These are phyloP conservation scores for Eimeria necatrix DNA, from an alignment of 169 alveolate species.

Conservation along the genomic window DNA sequence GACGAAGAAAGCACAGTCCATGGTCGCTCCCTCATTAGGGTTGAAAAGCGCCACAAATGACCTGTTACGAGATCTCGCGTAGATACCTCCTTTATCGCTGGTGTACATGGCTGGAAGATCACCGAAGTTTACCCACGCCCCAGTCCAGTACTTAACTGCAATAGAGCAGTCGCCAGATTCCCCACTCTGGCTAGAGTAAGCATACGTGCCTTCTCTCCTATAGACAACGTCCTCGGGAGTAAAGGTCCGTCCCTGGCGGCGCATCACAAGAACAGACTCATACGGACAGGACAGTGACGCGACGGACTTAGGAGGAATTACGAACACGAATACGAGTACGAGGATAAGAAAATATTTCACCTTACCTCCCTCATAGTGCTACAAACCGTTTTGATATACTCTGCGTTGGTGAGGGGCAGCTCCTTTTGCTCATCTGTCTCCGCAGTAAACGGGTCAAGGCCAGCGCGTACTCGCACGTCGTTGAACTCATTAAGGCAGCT, in stretches of 20 bases:
- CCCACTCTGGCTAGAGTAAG: background rate
- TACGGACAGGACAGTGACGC: background rate
- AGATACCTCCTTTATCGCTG: background rate
- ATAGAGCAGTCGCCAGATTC: constrained; percentile 7
- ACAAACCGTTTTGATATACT: background rate
- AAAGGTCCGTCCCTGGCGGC: background rate
- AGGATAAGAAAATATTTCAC: background rate
- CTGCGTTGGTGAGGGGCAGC: background rate
- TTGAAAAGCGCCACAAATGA: background rate
- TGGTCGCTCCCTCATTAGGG: background rate
- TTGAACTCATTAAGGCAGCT: constrained; percentile 14
- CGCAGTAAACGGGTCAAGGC: background rate
- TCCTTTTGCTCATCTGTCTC: background rate
- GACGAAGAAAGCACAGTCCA: constrained; percentile 7
- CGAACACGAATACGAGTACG: too few species aligned
- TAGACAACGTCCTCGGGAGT: background rate
- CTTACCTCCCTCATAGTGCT: background rate
- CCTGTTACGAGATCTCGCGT: background rate
- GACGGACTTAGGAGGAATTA: background rate
- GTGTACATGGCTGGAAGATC: background rate
- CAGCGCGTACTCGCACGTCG: background rate
- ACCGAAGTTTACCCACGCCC: background rate
- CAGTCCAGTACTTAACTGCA: background rate
- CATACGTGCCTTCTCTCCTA: background rate
- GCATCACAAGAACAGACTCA: background rate